A percentile compares a stretch with the other conserved stretches of the same genome.
These are phyloP conservation scores for Citrus cavaleriei DNA, from an alignment of 345 rosid genomes.

Conservation along the genomic window DNA sequence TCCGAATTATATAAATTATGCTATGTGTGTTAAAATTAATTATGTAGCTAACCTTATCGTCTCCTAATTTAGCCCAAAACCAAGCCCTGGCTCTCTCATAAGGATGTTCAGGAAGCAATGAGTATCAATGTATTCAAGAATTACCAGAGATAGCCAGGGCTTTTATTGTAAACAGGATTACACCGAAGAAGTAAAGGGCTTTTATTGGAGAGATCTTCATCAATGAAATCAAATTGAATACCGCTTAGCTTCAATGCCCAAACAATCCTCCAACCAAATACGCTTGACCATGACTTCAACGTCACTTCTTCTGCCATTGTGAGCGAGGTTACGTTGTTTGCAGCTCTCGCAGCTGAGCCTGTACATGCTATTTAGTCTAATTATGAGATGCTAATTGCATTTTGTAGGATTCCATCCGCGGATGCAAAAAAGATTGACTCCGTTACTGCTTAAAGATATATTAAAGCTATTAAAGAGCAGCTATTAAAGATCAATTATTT, in stretches of 20 bases:
- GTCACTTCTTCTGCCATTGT: conserved; percentile 21
- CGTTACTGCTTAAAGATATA: too few relatives aligned
- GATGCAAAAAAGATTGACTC: too few relatives aligned
- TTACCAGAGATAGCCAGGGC: conserved; percentile 28
- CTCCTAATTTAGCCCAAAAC: conserved; percentile 29
- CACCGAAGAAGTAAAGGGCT: conserved; percentile 22
- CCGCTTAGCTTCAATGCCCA: conserved; percentile 34
- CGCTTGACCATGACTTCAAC: conserved; percentile 33
- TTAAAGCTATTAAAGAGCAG: too few relatives aligned
- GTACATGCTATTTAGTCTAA: too few relatives aligned
- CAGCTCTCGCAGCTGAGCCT: too few relatives aligned
- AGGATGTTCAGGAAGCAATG: conserved; percentile 31
- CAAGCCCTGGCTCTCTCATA: conserved; percentile 21
- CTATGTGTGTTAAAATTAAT: not conserved
- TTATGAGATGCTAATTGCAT: too few relatives aligned
- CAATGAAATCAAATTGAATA: conserved; percentile 17
- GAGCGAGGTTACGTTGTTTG: too few relatives aligned
- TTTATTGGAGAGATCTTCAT: conserved; percentile 32
- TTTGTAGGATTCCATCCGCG: too few relatives aligned
- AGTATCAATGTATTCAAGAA: conserved; percentile 35
- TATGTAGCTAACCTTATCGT: conserved; percentile 21
- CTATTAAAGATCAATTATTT: too few relatives aligned
- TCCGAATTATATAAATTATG: too few relatives aligned
- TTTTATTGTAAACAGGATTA: conserved; percentile 20
- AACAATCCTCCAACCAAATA: conserved; percentile 18